A percentile compares a stretch with the other conserved stretches of the same genome.
Evolutionary conservation across 164 flowering plant genomes (phyloP).

Genomic region (Nymphaea thermarum): DNA sequence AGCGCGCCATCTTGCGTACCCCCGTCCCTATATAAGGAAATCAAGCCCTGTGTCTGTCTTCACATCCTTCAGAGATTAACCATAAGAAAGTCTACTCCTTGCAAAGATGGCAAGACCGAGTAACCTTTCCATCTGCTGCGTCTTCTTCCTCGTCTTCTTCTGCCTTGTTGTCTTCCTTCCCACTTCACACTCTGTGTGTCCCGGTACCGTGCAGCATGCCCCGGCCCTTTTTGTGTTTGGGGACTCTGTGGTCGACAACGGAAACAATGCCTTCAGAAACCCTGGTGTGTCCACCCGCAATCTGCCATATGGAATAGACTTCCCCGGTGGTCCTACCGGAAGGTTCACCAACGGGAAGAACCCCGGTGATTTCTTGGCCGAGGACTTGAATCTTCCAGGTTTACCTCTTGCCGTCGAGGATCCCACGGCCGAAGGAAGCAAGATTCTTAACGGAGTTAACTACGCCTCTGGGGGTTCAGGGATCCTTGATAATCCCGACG

Average conservation of each 20-base stretch:
- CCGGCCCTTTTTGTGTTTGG: slow-evolving; percentile 4
- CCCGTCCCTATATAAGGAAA: no score
- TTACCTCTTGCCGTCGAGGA: slow-evolving; percentile 1
- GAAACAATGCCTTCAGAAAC: slow-evolving; percentile 10
- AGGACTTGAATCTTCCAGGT: background rate
- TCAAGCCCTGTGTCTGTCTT: no score
- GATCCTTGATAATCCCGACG: slow-evolving; percentile 5
- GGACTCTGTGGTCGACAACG: slow-evolving; percentile 5
- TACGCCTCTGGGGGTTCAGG: slow-evolving; percentile 7
- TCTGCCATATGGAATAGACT: slow-evolving; percentile 34
- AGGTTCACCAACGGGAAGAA: slow-evolving; percentile 50
- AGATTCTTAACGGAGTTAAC: background rate
- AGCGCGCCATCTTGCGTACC: no score
- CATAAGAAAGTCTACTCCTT: no score
- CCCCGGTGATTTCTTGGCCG: slow-evolving; percentile 38
- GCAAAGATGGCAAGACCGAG: no score
- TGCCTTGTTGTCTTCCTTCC: background rate
- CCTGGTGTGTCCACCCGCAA: slow-evolving; percentile 26
- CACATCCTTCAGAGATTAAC: no score
- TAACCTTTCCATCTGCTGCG: background rate
- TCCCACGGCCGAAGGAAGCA: background rate
- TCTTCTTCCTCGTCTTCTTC: background rate
- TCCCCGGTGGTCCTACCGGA: slow-evolving; percentile 29
- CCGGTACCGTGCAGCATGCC: background rate
- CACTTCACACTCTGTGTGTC: no score